These are phyloP conservation scores for Panicum virgatum DNA, from an alignment of 202 grass and related monocot genomes.

Conservation along the genomic window DNA sequence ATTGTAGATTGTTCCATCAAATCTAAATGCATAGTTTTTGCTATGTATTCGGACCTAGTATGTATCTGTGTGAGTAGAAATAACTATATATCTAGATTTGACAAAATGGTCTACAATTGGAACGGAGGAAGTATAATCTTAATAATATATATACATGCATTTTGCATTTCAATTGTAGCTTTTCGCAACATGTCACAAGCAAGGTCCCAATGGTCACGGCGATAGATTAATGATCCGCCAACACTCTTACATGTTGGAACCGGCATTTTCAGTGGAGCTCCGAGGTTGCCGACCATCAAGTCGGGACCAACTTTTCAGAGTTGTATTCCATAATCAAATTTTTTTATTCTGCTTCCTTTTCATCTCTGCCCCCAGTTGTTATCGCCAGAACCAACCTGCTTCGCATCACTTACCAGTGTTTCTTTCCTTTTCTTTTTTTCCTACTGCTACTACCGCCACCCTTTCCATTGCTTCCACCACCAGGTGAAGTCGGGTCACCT, in stretches of 20 bases:
- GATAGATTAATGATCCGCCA: background rate
- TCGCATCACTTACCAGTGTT: conserved; percentile 63
- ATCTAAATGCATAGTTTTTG: no score
- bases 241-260: background rate
- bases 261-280: background rate
- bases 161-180: conserved; percentile 8
- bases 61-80: no score
- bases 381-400: background rate
- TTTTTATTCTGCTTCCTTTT: conserved; percentile 30
- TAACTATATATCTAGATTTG: no score
- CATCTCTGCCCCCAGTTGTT: background rate
- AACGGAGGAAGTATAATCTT: no score
- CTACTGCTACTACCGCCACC: conserved; percentile 16
- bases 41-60: no score
- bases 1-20: no score
- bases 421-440: conserved; percentile 87
- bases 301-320: background rate
- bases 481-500: conserved; percentile 49
- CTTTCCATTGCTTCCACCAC: conserved; percentile 51
- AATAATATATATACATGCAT: background rate
- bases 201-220: background rate
- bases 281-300: background rate
- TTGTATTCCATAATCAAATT: conserved; percentile 5
- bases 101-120: no score
- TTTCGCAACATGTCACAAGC: background rate